phyloP scores from a whole-genome alignment of 768 basidiomycete species.

The Phanerodontia chrysosporium region DNA sequence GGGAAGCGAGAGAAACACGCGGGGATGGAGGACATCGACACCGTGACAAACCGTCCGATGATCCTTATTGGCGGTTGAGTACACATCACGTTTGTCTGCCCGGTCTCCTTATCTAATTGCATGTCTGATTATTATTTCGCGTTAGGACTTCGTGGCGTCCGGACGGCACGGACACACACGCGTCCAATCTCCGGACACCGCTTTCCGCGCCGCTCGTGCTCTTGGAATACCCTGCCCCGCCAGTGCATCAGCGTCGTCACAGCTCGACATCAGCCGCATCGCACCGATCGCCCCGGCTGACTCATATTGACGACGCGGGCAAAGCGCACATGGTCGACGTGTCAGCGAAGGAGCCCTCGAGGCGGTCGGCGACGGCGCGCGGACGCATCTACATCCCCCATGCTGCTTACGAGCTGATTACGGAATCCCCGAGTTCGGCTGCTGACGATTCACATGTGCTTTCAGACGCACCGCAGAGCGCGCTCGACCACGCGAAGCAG shows the following conservation, averaged over 20 bases:
- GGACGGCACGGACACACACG: not conserved
- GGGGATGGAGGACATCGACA: slow-evolving; percentile 79
- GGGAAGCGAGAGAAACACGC: slow-evolving; percentile 80
- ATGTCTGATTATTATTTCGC: not conserved
- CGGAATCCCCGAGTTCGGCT: slow-evolving; percentile 21
- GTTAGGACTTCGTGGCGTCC: slow-evolving; percentile 1
- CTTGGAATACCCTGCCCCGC: not conserved
- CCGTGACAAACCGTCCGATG: slow-evolving; percentile 79
- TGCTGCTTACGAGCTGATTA: slow-evolving; percentile 62
- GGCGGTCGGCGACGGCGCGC: slow-evolving; percentile 67
- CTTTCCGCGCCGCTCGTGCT: not conserved
- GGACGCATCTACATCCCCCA: slow-evolving; percentile 69
- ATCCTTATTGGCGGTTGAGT: slow-evolving; percentile 92
- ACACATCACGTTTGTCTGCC: slow-evolving; percentile 11
- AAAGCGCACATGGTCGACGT: slow-evolving; percentile 85
- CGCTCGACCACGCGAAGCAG: slow-evolving; percentile 32
- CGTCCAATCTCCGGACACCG: not conserved
- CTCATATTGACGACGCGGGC: slow-evolving; percentile 71
- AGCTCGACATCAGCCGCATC: not conserved
- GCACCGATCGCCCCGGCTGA: slow-evolving; percentile 32
- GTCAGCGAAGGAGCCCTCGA: slow-evolving; percentile 53
- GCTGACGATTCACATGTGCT: no score
- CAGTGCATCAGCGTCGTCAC: not conserved
- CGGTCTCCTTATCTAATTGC: not conserved
- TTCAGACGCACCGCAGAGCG: slow-evolving; percentile 11